Base-by-base conservation (phyloP, 1,284 basidiomycete species). In the Leccinum fuscescens region DNA sequence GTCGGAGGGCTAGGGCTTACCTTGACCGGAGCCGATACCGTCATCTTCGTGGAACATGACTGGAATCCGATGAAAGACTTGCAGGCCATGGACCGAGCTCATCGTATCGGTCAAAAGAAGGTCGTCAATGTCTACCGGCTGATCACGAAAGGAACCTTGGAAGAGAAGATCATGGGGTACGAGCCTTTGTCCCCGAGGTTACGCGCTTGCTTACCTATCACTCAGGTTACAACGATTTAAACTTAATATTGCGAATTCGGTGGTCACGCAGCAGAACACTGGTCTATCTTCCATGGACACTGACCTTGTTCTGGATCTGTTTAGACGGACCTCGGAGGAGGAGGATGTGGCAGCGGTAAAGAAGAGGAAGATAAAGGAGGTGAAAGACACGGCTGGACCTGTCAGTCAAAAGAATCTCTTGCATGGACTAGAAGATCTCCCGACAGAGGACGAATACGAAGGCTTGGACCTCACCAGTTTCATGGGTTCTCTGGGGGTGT, bases 31-130 rank as follows among this genome's bases (percentile, higher is more conserved):
- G 97, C 97, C 8, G 97, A 99, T 74, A 99, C 97, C 1, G 97
- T 99, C 65, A 98, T 99, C 65, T 99, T 99, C 70, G 94, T 99
- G 54, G 97, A 99, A 74, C 97, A 99, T 74, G 97, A 99, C 74
- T 99, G 97, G 97, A 99, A 99, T 75, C 97, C 97, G 17, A 98
- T 97, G 95, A 98, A 98, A 76, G 97, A 99, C 78, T 79, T 99
- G 11, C 97, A 99, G 74, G 97, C 97, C 6, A 99, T 99, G 97
- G 97, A 99, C 74, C 87, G 97, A 59, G 97, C 97, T 1, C 97
- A 99, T 78, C 90, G 97, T 59, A 89, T 99, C 31, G 97, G 97
- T 4, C 97, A 99, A 79, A 99, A 98, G 80, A 95, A 96, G 76
- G 96, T 98, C 14, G 97, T 99, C 51, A 99, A 98, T 69, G 97